These are phyloP conservation scores for Andalucia godoyi DNA, from an alignment of 78 protist genomes.

Conservation along the genomic window DNA sequence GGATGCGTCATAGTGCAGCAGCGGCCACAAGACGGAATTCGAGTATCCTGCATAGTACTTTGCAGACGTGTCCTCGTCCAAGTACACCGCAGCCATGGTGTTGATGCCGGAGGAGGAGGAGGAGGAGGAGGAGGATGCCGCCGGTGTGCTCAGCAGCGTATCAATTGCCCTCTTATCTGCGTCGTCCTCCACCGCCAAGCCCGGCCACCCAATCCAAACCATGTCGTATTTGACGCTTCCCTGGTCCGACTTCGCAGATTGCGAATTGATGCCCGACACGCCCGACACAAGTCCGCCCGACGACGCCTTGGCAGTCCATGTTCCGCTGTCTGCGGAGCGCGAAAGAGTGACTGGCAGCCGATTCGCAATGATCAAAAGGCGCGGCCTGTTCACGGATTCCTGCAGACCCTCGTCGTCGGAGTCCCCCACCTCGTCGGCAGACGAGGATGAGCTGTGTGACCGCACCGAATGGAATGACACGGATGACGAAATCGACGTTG, in stretches of 20 bases:
- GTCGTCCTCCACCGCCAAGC: conserved; percentile 3
- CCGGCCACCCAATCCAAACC: conserved; percentile 31
- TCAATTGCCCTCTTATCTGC: background rate
- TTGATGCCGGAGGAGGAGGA: too few species aligned
- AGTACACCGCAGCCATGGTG: too few species aligned
- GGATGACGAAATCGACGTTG: too few species aligned
- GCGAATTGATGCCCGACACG: conserved; percentile 4
- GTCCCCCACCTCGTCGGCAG: too few species aligned
- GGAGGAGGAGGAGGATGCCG: too few species aligned
- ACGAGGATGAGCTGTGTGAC: too few species aligned
- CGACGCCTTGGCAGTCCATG: background rate
- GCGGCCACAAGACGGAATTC: conserved; percentile 53
- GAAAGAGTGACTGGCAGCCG: conserved; percentile 23
- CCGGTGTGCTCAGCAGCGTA: conserved; percentile 1
- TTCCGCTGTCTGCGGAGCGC: conserved; percentile 12
- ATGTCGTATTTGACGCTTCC: conserved; percentile 7
- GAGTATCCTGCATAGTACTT: background rate
- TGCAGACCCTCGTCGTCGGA: too few species aligned
- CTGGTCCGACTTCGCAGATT: too few species aligned
- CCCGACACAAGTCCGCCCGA: conserved; percentile 36
- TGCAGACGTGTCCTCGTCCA: conserved; percentile 4
- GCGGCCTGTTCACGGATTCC: too few species aligned
- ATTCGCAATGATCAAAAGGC: conserved; percentile 30
- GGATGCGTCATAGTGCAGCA: conserved; percentile 60
- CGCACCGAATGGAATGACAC: too few species aligned